Evolutionary conservation across 306 rosid species (phyloP), one percentile per base, ranked within the genome.

Genomic region (Hylodesmum podocarpum): DNA sequence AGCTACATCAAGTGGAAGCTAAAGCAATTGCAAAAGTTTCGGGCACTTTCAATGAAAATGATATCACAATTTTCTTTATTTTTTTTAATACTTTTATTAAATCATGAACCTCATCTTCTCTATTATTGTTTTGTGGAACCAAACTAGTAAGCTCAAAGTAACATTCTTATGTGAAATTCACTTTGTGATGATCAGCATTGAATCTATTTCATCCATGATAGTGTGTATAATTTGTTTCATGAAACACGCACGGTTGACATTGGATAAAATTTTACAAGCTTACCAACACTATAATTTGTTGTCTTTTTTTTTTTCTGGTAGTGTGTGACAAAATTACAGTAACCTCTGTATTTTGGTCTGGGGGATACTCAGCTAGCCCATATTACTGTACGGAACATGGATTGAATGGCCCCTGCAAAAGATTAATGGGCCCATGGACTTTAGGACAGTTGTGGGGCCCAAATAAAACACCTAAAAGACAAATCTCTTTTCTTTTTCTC

Each of bases 1-100:
- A 81, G 47, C 10, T 55, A 16, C 53, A 27, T 74, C 79, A 87
- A 78, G 86, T 50, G 49, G 70, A 78, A 69, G 6, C 36, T 28
- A 51, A 33, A 28, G 54, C 70, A 27, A 77, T 49, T 72, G 70
- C 81, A 25, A 78, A 58, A 82, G 83, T 78, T 77, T 25, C 78
- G 63, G 70, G 51, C 83, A 78, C 89, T 90, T 90, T 83, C 72
- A 65, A 78, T 73, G 65, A 77, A 81, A 86, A 81, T 83, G 78
- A 83, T 81, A 57, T 78, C 79, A 75, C 81, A 72, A 76, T 37
- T 28, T 29, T 41, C n/a, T n/a, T n/a, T n/a, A n/a, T 22, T 16
- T 70, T 11, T 25, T 27, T 58, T 28, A 12, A 25, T 15, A 27
- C 39, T 53, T 73, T 70, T 43, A n/a, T 24, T 53, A 69, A 22